Base-by-base conservation (phyloP, 768 basidiomycete species). In the Termitomyces heimii region DNA sequence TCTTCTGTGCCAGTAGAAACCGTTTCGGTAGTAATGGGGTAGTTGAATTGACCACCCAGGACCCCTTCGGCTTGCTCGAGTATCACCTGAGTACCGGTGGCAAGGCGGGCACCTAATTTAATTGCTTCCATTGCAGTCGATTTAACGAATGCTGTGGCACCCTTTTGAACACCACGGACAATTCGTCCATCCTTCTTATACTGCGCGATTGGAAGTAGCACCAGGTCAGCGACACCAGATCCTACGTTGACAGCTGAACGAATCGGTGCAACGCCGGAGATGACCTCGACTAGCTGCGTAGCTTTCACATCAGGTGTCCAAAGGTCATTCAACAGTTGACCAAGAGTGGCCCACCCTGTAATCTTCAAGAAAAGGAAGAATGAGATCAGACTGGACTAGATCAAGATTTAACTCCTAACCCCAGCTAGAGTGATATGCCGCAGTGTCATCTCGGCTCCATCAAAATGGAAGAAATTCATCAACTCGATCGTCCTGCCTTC, bases 381-480 rank as follows among this genome's bases (percentile, higher is more conserved):
- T 57, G 20, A 62, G 44, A 29, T 14, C 18, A 28, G n/a, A 29
- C 26, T 40, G 6, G 18, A 39, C 10, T 29, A 52, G 43, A 55
- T 28, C 32, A 39, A 20, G 40, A 48, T 34, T 46, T 13, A 14
- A 18, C 43, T 14, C 78, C 92, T 67, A 69, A 98, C 95, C 31
- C 97, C 97, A 58, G 88, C 84, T 32, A 98, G 69, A 18, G 92
- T 93, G 61, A 98, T 88, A 66, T 97, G 94, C 56, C 97, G 80
- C 53, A 99, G 71, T 0, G 94, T 97, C 94, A 99, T 98, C 71
- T 98, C 97, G 4, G 96, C 91, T 0, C 93, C 95, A 64, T 98
- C 97, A 62, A 98, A 99, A 72, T 98, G 95, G 86, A 99, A 99
- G 71, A 99, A 98, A 68, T 99, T 99, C 96, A 99, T 98, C 46